Percentiles rank a stretch among this genome's conserved stretches.
Evolutionary conservation across 2,329 filamentous ascomycete species (phyloP).

Genomic region (Sphaerulina populicola): DNA sequence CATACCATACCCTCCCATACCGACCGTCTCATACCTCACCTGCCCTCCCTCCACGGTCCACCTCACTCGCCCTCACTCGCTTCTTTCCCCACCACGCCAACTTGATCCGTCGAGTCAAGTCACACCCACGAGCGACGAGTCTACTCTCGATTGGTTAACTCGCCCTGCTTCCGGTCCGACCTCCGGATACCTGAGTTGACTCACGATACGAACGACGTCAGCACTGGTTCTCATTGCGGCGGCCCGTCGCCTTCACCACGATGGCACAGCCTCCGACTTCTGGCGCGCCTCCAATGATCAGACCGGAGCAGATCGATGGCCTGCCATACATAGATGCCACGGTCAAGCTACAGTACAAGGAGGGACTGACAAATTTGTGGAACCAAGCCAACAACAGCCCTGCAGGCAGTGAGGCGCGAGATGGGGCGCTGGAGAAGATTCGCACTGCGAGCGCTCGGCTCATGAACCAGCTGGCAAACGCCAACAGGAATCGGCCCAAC

Average conservation of each 20-base stretch:
- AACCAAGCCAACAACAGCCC: constrained; percentile 44
- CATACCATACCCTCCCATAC: too few relatives aligned
- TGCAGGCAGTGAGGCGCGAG: constrained; percentile 41
- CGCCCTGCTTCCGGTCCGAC: too few relatives aligned
- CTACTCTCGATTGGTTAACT: too few relatives aligned
- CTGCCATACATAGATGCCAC: constrained; percentile 47
- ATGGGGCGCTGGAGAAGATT: constrained; percentile 47
- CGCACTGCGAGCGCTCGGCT: constrained; percentile 40
- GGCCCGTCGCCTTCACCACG: neutral
- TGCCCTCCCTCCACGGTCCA: too few relatives aligned
- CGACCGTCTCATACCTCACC: too few relatives aligned
- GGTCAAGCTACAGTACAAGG: constrained; percentile 49
- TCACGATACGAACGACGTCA: too few relatives aligned
- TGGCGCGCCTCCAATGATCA: constrained; percentile 32
- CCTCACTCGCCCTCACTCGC: too few relatives aligned
- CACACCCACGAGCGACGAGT: too few relatives aligned
- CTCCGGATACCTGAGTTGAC: too few relatives aligned
- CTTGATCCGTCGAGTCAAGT: too few relatives aligned
- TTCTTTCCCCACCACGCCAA: too few relatives aligned
- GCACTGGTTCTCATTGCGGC: too few relatives aligned
- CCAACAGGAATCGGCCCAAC: constrained; percentile 16
- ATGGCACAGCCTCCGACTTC: constrained; percentile 11
- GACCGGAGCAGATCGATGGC: constrained; percentile 46
- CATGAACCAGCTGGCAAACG: constrained; percentile 29
- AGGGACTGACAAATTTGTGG: constrained; percentile 49